A percentile compares a stretch with the other conserved stretches of the same genome.
phyloP scores from a whole-genome alignment of 805 yeast genomes.

The Pichia thaimueangensis region DNA sequence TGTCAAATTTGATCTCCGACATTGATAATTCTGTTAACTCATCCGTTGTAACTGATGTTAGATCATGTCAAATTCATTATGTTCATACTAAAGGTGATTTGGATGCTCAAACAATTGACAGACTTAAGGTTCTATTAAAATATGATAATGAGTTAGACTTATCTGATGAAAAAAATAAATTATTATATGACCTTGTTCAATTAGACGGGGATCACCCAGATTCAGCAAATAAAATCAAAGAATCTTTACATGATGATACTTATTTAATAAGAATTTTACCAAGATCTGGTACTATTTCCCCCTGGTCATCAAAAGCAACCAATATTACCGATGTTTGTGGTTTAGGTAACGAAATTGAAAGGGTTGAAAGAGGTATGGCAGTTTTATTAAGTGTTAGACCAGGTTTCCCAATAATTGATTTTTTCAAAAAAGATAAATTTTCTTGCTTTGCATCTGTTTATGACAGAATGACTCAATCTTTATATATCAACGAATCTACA shows the following conservation, averaged over 20 bases:
- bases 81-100: slow-evolving; percentile 48
- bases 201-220: slow-evolving; percentile 23
- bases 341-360: slow-evolving; percentile 56
- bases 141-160: slow-evolving; percentile 66
- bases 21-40: slow-evolving; percentile 66
- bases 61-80: slow-evolving; percentile 76
- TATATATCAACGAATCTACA: slow-evolving; percentile 47
- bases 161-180: slow-evolving; percentile 31
- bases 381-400: slow-evolving; percentile 63
- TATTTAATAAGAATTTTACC: slow-evolving; percentile 76
- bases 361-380: slow-evolving; percentile 89
- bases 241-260: slow-evolving; percentile 35
- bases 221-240: slow-evolving; percentile 9
- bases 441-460: slow-evolving; percentile 64
- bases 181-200: slow-evolving; percentile 22
- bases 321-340: slow-evolving; percentile 90
- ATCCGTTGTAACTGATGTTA: slow-evolving; percentile 61
- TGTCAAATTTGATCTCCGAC: slow-evolving; percentile 62
- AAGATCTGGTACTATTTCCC: slow-evolving; percentile 93
- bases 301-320: slow-evolving; percentile 99
- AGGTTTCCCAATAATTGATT: slow-evolving; percentile 60
- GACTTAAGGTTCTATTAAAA: slow-evolving; percentile 57
- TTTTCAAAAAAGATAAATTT: slow-evolving; percentile 40
- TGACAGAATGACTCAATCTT: slow-evolving; percentile 91
- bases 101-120: slow-evolving; percentile 35